Evolutionary conservation across 768 basidiomycete genomes (phyloP).

Genomic region (Russula brevipes): DNA sequence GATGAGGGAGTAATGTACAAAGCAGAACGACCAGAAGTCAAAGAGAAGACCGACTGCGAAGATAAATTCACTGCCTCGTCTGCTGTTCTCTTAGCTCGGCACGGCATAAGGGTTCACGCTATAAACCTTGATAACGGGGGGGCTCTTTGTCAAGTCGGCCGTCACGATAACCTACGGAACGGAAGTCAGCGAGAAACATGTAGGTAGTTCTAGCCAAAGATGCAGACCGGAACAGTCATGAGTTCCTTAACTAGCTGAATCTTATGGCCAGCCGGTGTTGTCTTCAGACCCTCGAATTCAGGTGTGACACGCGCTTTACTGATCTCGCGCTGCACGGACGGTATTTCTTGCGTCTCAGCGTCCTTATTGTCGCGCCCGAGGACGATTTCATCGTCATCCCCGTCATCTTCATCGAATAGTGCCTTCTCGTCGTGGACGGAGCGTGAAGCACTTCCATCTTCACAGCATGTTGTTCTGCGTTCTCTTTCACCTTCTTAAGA

Average conservation of each 20-base stretch:
- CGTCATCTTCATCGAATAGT: slow-evolving; percentile 85
- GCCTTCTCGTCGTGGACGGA: slow-evolving; percentile 84
- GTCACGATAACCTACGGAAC: slow-evolving; percentile 79
- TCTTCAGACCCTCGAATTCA: slow-evolving; percentile 77
- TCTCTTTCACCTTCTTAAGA: slow-evolving; percentile 88
- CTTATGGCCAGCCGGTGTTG: slow-evolving; percentile 73
- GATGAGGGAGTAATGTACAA: slow-evolving; percentile 3
- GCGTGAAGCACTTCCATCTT: slow-evolving; percentile 86
- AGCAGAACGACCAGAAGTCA: neutral
- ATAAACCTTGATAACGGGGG: slow-evolving; percentile 96
- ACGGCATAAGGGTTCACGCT: slow-evolving; percentile 87
- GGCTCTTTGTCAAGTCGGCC: slow-evolving; percentile 91
- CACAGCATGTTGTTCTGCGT: slow-evolving; percentile 82
- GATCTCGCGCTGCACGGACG: slow-evolving; percentile 69
- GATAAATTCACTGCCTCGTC: neutral
- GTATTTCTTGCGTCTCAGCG: slow-evolving; percentile 43
- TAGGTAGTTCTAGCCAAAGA: neutral
- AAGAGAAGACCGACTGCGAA: neutral
- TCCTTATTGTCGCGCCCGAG: slow-evolving; percentile 49
- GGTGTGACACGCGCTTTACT: slow-evolving; percentile 74
- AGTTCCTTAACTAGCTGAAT: slow-evolving; percentile 93
- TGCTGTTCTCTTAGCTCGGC: slow-evolving; percentile 48
- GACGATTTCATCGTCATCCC: slow-evolving; percentile 71
- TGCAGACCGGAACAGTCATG: slow-evolving; percentile 85
- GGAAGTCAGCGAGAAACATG: slow-evolving; percentile 13